phyloP scores from a whole-genome alignment of 345 rosid genomes.

The Melaleuca alternifolia region DNA sequence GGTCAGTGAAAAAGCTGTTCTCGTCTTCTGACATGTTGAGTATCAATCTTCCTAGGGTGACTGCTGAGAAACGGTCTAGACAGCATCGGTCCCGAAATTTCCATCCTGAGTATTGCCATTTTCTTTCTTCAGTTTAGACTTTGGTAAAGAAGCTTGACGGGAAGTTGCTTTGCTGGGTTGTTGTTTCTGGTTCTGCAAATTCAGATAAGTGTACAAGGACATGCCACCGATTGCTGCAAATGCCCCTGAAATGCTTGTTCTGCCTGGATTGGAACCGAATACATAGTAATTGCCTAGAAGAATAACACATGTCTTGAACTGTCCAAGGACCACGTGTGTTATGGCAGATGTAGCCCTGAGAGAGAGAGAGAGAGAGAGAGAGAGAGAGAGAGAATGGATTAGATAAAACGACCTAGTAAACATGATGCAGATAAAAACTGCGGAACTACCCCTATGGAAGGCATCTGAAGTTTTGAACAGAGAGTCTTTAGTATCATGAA shows the following conservation, averaged over 20 bases:
- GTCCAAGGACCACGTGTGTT: slow-evolving; percentile 70
- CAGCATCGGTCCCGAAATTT: slow-evolving; percentile 1
- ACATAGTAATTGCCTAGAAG: slow-evolving; percentile 56
- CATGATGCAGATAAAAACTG: background rate
- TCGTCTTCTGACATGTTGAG: background rate
- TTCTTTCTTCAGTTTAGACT: slow-evolving; percentile 41
- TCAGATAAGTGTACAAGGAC: slow-evolving; percentile 54
- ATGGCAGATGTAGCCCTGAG: slow-evolving; percentile 67
- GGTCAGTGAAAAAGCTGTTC: background rate
- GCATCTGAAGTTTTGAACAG: background rate
- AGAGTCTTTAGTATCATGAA: background rate
- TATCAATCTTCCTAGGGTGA: background rate
- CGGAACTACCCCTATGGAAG: background rate
- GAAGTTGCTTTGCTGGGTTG: slow-evolving; percentile 22
- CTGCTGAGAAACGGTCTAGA: background rate
- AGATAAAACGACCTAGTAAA: background rate
- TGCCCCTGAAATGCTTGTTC: slow-evolving; percentile 49
- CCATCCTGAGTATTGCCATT: slow-evolving; percentile 26
- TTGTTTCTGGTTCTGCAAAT: slow-evolving; percentile 19
- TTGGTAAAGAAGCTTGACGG: slow-evolving; percentile 11
- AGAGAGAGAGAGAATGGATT: background rate
- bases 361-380: background rate
- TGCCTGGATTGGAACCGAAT: slow-evolving; percentile 57
- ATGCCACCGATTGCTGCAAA: slow-evolving; percentile 57
- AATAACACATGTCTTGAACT: slow-evolving; percentile 66